A percentile compares a stretch with the other conserved stretches of the same genome.
Evolutionary conservation across 129 eudicot genomes (phyloP).

Genomic region (Scalesia atractyloides): DNA sequence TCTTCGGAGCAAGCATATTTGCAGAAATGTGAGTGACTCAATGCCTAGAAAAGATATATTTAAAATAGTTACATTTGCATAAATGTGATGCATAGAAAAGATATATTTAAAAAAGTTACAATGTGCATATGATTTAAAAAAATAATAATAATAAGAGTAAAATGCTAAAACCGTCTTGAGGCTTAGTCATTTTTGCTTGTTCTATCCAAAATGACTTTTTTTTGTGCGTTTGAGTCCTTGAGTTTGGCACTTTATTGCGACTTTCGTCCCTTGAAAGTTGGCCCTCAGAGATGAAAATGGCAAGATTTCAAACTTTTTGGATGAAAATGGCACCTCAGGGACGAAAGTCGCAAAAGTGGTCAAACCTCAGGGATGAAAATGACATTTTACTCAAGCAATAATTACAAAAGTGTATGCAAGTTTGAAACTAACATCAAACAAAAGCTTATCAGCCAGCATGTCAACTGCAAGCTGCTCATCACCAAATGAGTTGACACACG

Average conservation of each 20-base stretch:
- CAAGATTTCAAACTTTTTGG: too few relatives aligned
- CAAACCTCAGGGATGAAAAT: too few relatives aligned
- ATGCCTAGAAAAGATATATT: constrained; percentile 53
- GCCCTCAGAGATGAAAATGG: too few relatives aligned
- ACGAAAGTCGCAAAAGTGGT: too few relatives aligned
- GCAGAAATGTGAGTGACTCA: constrained; percentile 92
- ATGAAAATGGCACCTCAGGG: too few relatives aligned
- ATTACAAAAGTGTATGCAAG: background rate
- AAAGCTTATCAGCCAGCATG: constrained; percentile 89
- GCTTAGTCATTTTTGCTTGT: too few relatives aligned
- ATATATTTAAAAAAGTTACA: background rate
- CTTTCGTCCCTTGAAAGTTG: too few relatives aligned
- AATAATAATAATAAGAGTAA: background rate
- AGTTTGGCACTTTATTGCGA: too few relatives aligned
- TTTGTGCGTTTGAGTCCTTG: too few relatives aligned
- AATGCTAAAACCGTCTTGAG: too few relatives aligned
- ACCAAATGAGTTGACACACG: constrained; percentile 93
- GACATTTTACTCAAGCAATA: too few relatives aligned
- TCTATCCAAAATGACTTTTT: too few relatives aligned
- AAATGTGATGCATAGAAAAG: constrained; percentile 82
- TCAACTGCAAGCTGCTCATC: constrained; percentile 99
- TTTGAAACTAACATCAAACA: constrained; percentile 67
- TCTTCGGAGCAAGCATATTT: constrained; percentile 99
- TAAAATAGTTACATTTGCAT: constrained; percentile 89
- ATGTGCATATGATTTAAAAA: background rate